These are phyloP conservation scores for Litsea cubeba DNA, from an alignment of 164 flowering plant species.

Conservation along the genomic window DNA sequence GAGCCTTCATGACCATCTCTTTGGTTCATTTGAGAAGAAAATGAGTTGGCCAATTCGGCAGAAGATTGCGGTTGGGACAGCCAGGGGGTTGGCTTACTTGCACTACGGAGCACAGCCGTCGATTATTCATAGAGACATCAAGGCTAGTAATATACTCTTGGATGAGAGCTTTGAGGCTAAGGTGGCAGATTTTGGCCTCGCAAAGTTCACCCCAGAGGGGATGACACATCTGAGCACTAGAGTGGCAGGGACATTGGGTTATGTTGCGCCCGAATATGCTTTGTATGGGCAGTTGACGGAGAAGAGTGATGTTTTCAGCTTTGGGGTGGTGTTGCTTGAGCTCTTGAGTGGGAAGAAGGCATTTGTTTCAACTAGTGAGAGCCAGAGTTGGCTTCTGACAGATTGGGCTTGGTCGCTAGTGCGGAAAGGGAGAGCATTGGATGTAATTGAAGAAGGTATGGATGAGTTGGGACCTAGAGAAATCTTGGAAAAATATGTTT, in stretches of 20 bases:
- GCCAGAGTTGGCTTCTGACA: slow-evolving; percentile 41
- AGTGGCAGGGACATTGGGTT: slow-evolving; percentile 95
- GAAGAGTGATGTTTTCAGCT: slow-evolving; percentile 80
- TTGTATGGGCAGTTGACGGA: slow-evolving; percentile 83
- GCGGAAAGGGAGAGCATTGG: slow-evolving; percentile 44
- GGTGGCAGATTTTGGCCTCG: slow-evolving; percentile 85
- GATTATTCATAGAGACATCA: slow-evolving; percentile 80
- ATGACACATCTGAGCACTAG: slow-evolving; percentile 83
- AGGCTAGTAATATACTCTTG: slow-evolving; percentile 80
- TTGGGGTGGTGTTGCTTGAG: slow-evolving; percentile 84
- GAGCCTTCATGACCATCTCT: slow-evolving; percentile 71
- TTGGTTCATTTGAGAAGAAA: slow-evolving; percentile 35
- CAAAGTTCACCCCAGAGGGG: slow-evolving; percentile 79
- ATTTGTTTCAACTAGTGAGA: slow-evolving; percentile 25
- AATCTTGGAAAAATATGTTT: slow-evolving; percentile 59
- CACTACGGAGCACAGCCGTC: slow-evolving; percentile 77
- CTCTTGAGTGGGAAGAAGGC: slow-evolving; percentile 82
- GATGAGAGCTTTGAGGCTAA: slow-evolving; percentile 74
- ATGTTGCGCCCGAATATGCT: slow-evolving; percentile 94
- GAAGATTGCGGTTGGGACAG: slow-evolving; percentile 72
- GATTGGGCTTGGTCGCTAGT: slow-evolving; percentile 92
- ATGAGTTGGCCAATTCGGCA: slow-evolving; percentile 74
- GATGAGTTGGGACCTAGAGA: slow-evolving; percentile 54
- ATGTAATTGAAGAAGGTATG: slow-evolving; percentile 74
- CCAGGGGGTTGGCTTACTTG: slow-evolving; percentile 76